A percentile compares a stretch with the other conserved stretches of the same genome.
Conservation (phyloP, 257 asterid genomes). For the Petunia axillaris region DNA sequence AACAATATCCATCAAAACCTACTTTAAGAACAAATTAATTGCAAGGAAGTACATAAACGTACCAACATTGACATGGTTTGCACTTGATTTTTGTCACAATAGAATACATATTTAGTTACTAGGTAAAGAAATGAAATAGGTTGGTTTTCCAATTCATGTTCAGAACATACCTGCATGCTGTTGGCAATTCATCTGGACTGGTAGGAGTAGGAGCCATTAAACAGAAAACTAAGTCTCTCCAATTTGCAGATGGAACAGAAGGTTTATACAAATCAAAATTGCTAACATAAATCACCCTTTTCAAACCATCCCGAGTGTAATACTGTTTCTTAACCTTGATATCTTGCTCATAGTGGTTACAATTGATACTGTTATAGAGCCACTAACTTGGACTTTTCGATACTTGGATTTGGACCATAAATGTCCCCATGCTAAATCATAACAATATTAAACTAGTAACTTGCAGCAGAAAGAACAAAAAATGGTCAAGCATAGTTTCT, state of each 20-base stretch:
- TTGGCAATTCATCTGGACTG: constrained; percentile 48
- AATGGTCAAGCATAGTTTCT: too few species aligned
- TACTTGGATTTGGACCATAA: background rate
- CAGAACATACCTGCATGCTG: constrained; percentile 44
- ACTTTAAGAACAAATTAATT: background rate
- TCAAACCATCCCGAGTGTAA: constrained; percentile 26
- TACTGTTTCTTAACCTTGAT: background rate
- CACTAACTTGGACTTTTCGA: background rate
- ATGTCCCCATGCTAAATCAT: background rate
- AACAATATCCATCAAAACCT: background rate
- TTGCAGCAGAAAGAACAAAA: background rate
- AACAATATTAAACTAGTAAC: background rate
- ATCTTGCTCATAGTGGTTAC: background rate
- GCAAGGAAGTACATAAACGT: background rate
- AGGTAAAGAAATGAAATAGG: background rate
- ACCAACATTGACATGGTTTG: background rate
- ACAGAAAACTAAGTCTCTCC: constrained; percentile 46
- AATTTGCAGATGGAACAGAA: constrained; percentile 41
- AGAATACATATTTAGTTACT: background rate
- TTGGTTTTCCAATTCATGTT: background rate
- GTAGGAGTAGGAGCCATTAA: constrained; percentile 49
- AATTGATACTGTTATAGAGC: background rate
- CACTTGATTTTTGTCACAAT: background rate
- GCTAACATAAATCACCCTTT: constrained; percentile 49
- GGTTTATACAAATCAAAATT: constrained; percentile 54